Conservation (phyloP, 176 grass and related monocot genomes). For the Ensete ventricosum region DNA sequence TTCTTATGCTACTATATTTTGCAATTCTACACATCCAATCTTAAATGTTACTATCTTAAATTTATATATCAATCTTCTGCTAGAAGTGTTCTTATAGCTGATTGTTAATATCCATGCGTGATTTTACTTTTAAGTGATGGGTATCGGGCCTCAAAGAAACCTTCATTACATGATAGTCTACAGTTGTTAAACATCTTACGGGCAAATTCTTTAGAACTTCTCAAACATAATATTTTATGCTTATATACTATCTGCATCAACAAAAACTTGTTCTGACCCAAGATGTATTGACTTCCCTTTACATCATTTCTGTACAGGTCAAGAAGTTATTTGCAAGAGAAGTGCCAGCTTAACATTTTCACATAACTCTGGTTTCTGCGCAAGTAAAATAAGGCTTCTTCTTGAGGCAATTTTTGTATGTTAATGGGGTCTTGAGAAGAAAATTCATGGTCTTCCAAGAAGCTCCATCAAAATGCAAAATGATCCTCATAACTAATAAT, state of each 20-base stretch:
- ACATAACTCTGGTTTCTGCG: not conserved
- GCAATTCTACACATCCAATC: not conserved
- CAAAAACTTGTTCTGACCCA: not conserved
- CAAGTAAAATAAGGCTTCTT: not conserved
- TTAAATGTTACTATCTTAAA: too few species aligned
- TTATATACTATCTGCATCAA: not conserved
- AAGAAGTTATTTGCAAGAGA: slow-evolving; percentile 6
- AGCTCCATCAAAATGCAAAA: not conserved
- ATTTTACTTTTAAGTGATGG: too few species aligned
- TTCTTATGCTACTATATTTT: not conserved
- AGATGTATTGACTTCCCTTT: not conserved
- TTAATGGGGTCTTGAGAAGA: not conserved
- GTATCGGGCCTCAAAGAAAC: too few species aligned
- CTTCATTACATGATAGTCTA: not conserved
- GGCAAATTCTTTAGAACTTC: not conserved
- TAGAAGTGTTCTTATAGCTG: too few species aligned
- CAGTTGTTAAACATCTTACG: not conserved
- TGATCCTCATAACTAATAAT: not conserved
- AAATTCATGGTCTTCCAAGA: not conserved
- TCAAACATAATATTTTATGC: not conserved
- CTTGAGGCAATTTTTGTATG: not conserved
- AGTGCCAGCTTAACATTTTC: not conserved
- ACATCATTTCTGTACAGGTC: not conserved
- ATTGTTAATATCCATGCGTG: too few species aligned
- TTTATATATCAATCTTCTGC: too few species aligned